Conservation (phyloP, 1,139 yeast species). For the Nematodospora anomalae region DNA sequence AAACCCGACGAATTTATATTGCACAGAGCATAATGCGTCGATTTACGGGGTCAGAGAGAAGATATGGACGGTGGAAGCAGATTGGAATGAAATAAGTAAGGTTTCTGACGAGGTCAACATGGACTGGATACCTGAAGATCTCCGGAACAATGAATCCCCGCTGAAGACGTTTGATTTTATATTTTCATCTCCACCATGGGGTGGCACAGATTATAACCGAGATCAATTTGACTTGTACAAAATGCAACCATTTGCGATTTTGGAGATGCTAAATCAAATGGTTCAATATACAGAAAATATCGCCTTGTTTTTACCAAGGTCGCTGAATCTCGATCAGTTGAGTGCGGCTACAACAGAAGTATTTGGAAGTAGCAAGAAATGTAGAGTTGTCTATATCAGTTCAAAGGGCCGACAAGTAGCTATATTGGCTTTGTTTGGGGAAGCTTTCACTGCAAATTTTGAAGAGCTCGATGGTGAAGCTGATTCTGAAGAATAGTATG, state of each 20-base stretch:
- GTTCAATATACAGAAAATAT: conserved; percentile 50
- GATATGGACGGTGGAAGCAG: conserved; percentile 51
- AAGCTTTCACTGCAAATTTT: conserved; percentile 11
- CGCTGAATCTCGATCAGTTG: conserved; percentile 60
- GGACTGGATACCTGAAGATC: conserved; percentile 16
- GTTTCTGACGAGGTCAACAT: conserved; percentile 12
- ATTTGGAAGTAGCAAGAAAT: conserved; percentile 42
- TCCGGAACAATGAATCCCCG: conserved; percentile 17
- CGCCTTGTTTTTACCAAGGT: conserved; percentile 75
- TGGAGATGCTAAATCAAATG: conserved; percentile 44
- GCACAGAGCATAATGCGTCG: conserved; percentile 72
- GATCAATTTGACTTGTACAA: conserved; percentile 44
- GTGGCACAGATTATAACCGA: conserved; percentile 71
- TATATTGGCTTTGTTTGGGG: conserved; percentile 60
- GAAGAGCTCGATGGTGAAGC: conserved; percentile 11
- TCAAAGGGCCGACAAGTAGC: conserved; percentile 52
- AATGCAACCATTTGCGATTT: conserved; percentile 52
- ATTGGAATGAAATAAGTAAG: conserved; percentile 50
- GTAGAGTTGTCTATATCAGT: conserved; percentile 50
- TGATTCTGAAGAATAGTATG: not conserved
- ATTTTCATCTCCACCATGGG: conserved; percentile 96
- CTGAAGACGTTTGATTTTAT: conserved; percentile 55
- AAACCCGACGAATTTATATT: conserved; percentile 57
- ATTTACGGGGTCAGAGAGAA: conserved; percentile 61
- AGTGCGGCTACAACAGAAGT: conserved; percentile 45